phyloP scores from a whole-genome alignment of 768 basidiomycete species.

The Suillus subluteus region DNA sequence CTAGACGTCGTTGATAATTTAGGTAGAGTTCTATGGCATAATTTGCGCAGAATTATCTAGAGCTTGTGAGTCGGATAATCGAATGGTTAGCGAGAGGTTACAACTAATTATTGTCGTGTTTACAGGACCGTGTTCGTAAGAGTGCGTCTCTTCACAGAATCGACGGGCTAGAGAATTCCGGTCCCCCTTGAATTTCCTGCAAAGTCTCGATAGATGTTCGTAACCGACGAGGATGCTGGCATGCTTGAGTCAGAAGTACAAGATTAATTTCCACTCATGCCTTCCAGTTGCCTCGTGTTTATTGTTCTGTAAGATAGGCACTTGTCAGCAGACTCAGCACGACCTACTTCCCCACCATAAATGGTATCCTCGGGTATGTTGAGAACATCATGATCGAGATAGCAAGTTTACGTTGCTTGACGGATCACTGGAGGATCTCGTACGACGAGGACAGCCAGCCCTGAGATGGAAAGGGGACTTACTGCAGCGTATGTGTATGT shows the following conservation, averaged over 20 bases:
- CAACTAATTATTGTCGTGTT: neutral
- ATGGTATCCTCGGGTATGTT: neutral
- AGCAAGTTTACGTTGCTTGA: neutral
- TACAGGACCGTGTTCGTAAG: neutral
- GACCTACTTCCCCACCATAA: neutral
- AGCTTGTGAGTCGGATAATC: neutral
- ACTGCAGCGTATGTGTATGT: neutral
- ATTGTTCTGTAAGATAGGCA: neutral
- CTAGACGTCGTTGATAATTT: neutral
- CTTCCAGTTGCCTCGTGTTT: conserved; percentile 8
- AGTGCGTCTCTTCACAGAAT: neutral
- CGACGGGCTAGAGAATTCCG: neutral
- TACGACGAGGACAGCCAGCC: neutral
- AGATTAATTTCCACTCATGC: conserved; percentile 5
- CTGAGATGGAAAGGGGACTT: too few relatives aligned
- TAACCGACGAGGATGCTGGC: neutral
- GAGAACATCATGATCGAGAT: neutral
- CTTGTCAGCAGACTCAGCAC: neutral
- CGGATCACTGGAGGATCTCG: neutral
- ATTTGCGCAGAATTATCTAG: neutral
- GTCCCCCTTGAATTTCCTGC: neutral
- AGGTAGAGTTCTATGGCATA: neutral
- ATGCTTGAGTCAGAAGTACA: neutral
- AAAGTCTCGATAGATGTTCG: neutral
- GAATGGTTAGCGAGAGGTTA: neutral